These are phyloP conservation scores for Colletotrichum camelliae DNA, from an alignment of 2,329 filamentous ascomycete genomes.

Conservation along the genomic window DNA sequence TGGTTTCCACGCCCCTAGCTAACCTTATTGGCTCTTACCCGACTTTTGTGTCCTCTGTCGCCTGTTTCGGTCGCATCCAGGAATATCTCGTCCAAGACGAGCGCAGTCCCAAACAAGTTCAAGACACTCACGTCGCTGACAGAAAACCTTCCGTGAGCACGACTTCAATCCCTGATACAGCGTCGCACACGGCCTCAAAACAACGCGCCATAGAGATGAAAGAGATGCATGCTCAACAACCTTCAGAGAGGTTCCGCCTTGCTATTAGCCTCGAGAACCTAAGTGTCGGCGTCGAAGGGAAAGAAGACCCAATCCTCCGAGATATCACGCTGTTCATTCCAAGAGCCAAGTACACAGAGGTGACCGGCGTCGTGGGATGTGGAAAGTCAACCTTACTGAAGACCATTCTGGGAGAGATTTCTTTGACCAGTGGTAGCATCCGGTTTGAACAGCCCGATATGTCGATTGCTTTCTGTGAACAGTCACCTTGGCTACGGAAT, in stretches of 20 bases:
- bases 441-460: accelerated
- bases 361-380: conserved; percentile 10
- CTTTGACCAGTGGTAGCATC: background rate
- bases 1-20: conserved; percentile 24
- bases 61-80: conserved; percentile 25
- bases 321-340: background rate
- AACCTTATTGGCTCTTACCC: conserved; percentile 19
- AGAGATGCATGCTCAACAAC: background rate
- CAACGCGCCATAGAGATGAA: background rate
- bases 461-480: conserved; percentile 23
- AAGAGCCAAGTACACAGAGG: background rate
- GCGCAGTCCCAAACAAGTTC: background rate
- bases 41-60: background rate
- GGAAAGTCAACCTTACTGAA: conserved; percentile 26
- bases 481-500: conserved; percentile 27
- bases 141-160: background rate
- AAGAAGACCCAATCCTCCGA: background rate
- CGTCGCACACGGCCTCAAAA: background rate
- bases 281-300: background rate
- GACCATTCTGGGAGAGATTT: conserved; percentile 26
- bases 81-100: conserved; percentile 19
- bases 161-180: background rate
- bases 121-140: background rate
- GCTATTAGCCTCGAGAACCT: background rate
- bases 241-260: background rate